Evolutionary conservation across 805 yeast species (phyloP), one percentile per base, ranked within the genome.

Genomic region (Cyberlindnera maritima): DNA sequence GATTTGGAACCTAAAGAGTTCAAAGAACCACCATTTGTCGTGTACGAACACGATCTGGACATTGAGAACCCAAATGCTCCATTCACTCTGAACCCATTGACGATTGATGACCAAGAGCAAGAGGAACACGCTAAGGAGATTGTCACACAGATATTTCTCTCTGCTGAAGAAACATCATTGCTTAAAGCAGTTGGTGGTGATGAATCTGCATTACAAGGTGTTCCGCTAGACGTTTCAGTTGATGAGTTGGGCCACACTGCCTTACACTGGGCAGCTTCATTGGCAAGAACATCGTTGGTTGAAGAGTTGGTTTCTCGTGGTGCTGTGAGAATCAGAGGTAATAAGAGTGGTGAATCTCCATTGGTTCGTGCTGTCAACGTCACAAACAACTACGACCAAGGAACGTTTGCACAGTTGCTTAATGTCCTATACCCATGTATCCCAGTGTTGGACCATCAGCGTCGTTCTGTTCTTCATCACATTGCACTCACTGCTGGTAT

Each of bases 161-260:
- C 76, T 3, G 66, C 66, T 39, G 75, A 71, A n/a, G 48, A 55
- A 2, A 56, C 56, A 8, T 57, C 62, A 14, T 54, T 66, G 13
- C 58, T 63, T 18, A 66, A 60, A 14, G 62, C 68, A 13, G 57
- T 62, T 14, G 58, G 60, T 18, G 62, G 62, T 19, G n/a, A 23
- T 21, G 65, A 65, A 28, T 31, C 47, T 6, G 50, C 46, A 0
- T 42, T 58, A 5, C 43, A 47, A 8, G 55, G 72, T 35, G 71
- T 88, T 32, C 77, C 80, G 49, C 72, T 91, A 42, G 94, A 89
- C 59, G 88, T 89, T 29, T 83, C 97, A 1, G 87, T 95, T 38
- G 99, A 95, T 66, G 95, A 88, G 56, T 80, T 85, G 48, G 97
- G 98, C 0, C 94, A 94, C 61, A 85, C 96, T 0, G 89, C 96